phyloP scores from a whole-genome alignment of 352 stramenopile genomes.

The Pythium phragmiticola region DNA sequence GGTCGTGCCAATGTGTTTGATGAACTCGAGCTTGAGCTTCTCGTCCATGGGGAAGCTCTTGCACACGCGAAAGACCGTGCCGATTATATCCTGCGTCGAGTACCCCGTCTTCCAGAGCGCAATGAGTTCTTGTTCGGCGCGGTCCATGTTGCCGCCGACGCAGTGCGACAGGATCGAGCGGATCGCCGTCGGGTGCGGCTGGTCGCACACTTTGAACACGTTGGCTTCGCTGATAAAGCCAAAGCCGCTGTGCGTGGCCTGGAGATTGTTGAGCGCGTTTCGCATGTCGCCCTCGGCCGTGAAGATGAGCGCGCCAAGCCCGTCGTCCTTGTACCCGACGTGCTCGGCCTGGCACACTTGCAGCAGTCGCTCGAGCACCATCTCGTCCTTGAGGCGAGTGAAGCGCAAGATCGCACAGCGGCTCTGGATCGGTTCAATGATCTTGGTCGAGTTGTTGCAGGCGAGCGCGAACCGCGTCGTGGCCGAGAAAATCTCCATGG shows the following conservation, averaged over 20 bases:
- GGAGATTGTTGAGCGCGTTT: slow-evolving; percentile 98
- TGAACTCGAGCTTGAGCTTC: slow-evolving; percentile 87
- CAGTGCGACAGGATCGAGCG: slow-evolving; percentile 66
- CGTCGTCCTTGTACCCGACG: slow-evolving; percentile 86
- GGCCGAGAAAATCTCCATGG: slow-evolving; percentile 98
- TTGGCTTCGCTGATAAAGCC: slow-evolving; percentile 94
- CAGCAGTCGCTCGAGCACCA: slow-evolving; percentile 93
- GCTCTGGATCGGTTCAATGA: slow-evolving; percentile 99
- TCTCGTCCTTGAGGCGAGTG: slow-evolving; percentile 93
- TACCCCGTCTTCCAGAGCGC: slow-evolving; percentile 90
- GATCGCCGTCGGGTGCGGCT: slow-evolving; percentile 92
- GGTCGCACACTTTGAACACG: slow-evolving; percentile 96
- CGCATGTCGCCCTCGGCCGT: slow-evolving; percentile 99
- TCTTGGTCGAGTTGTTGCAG: slow-evolving; percentile 99
- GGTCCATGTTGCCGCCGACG: slow-evolving; percentile 80
- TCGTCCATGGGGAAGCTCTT: slow-evolving; percentile 88
- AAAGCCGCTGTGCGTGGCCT: slow-evolving; percentile 96
- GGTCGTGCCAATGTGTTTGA: slow-evolving; percentile 86
- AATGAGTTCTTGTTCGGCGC: slow-evolving; percentile 74
- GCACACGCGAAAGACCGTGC: slow-evolving; percentile 96
- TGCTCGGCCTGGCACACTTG: slow-evolving; percentile 93
- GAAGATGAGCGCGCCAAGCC: slow-evolving; percentile 98
- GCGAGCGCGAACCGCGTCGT: slow-evolving; percentile 98
- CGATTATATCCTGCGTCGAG: slow-evolving; percentile 96
- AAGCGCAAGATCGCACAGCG: slow-evolving; percentile 98